A percentile compares a stretch with the other conserved stretches of the same genome.
These are phyloP conservation scores for Yarrowia bubula DNA, from an alignment of 805 yeast genomes.

Conservation along the genomic window DNA sequence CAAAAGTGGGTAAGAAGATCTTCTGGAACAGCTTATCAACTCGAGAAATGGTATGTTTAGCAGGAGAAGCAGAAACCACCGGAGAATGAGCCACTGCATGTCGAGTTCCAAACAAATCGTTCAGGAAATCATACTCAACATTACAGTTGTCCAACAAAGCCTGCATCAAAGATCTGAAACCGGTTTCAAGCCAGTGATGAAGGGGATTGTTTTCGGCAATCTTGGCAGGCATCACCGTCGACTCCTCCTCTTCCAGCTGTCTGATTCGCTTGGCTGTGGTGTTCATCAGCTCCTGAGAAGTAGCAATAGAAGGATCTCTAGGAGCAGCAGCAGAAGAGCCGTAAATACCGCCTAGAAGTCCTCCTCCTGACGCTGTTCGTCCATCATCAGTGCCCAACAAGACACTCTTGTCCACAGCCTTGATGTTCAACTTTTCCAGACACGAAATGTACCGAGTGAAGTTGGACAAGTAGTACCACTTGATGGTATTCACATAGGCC, in stretches of 20 bases:
- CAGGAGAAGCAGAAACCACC: slow-evolving; percentile 15
- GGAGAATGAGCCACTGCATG: slow-evolving; percentile 37
- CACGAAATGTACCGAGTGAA: slow-evolving; percentile 76
- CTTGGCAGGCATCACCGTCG: slow-evolving; percentile 72
- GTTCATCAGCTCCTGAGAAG: slow-evolving; percentile 30
- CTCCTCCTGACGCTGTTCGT: slow-evolving; percentile 16
- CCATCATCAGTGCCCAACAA: slow-evolving; percentile 51
- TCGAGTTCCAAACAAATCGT: slow-evolving; percentile 62
- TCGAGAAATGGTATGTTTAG: slow-evolving; percentile 11
- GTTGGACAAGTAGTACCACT: slow-evolving; percentile 84
- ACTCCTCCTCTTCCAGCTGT: slow-evolving; percentile 42
- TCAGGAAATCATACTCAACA: slow-evolving; percentile 71
- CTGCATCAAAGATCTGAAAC: slow-evolving; percentile 67
- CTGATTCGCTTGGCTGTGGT: slow-evolving; percentile 20
- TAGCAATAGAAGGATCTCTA: slow-evolving; percentile 56
- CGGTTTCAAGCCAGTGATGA: slow-evolving; percentile 67
- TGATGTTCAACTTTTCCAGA: slow-evolving; percentile 59
- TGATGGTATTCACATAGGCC: slow-evolving; percentile 86
- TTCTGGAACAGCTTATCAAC: slow-evolving; percentile 42
- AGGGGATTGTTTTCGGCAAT: slow-evolving; percentile 76
- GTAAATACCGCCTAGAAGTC: slow-evolving; percentile 31
- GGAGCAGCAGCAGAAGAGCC: slow-evolving; percentile 22
- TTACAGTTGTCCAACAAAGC: slow-evolving; percentile 74
- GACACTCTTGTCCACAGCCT: slow-evolving; percentile 53
- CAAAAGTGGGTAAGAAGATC: slow-evolving; percentile 55